Base-by-base conservation (phyloP, 148 eudicot genomes). In the Rhododendron molle region DNA sequence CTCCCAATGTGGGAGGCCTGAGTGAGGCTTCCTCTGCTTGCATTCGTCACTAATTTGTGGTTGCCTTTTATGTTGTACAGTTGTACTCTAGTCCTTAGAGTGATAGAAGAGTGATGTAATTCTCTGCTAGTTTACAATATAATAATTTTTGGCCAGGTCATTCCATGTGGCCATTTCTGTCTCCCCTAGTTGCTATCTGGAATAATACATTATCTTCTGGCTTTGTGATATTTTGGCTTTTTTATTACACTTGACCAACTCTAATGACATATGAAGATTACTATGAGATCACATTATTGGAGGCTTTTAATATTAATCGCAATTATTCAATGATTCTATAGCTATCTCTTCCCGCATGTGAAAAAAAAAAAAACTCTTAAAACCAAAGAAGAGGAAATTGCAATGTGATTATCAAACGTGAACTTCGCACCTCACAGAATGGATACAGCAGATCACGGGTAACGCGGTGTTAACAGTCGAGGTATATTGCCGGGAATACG, bases 191-290 rank as follows among this genome's bases (percentile, higher is more conserved):
- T 30, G 76, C 38, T 71, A 4, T 28, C 32, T 71, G 36, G 40
- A 71, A 71, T 26, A 71, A 71, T 26, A 71, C 76, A 32, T 14
- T 32, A 69, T 69, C 74, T 28, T 69, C 30, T 69, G 74, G 72
- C 34, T 65, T 26, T 65, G 72, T 26, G 72, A n/a, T 65, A 32
- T 14, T 72, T 72, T 32, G 76, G 78, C 23, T 36, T 6, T 73
- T n/a, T 73, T 11, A 36, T 73, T 36, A 34, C 46, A 74, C 47
- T 74, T 74, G 78, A 38, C 78, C 78, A 74, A 74, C 78, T 74
- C 78, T 74, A 74, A 36, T 74, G 78, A 74, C 78, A 74, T 74
- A 74, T 16, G n/a, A 74, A 74, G 78, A 74, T 74, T 38, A 34
- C n/a, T 32, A 38, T 74, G 46, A 74, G 47, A 13, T 38, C n/a